These are phyloP conservation scores for Arthrobotrys sinensis DNA, from an alignment of 2,329 filamentous ascomycete species.

Conservation along the genomic window DNA sequence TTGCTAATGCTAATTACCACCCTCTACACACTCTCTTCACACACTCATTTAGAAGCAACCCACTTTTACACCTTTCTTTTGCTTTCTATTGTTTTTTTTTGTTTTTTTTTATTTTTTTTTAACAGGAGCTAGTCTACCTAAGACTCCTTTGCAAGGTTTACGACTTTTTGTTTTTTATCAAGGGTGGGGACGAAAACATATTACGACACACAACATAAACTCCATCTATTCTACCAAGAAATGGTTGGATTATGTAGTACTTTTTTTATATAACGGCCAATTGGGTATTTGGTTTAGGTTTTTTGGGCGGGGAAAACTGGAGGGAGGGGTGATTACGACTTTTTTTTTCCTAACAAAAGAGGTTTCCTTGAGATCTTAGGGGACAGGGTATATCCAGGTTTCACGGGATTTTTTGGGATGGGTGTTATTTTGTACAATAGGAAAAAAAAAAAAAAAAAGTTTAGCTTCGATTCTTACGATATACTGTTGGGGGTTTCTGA, in stretches of 20 bases:
- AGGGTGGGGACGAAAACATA: slow-evolving; percentile 37
- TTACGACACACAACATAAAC: slow-evolving; percentile 41
- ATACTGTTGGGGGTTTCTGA: too few relatives aligned
- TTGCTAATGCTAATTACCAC: slow-evolving; percentile 60
- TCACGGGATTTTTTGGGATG: slow-evolving; percentile 16
- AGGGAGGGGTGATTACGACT: not conserved
- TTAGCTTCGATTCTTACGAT: not conserved
- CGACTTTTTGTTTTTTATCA: slow-evolving; percentile 34
- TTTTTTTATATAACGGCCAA: slow-evolving; percentile 11
- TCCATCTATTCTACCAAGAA: slow-evolving; percentile 8
- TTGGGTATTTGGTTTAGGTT: slow-evolving; percentile 27
- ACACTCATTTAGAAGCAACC: slow-evolving; percentile 39
- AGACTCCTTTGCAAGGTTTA: slow-evolving; percentile 28
- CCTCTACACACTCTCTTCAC: slow-evolving; percentile 35
- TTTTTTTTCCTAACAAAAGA: slow-evolving; percentile 11
- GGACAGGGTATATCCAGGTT: slow-evolving; percentile 37
- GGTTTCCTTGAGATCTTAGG: slow-evolving; percentile 10
- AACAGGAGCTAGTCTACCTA: slow-evolving; percentile 23
- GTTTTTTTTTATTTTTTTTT: slow-evolving; percentile 30
- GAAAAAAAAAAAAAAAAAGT: not conserved
- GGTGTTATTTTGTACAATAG: slow-evolving; percentile 1
- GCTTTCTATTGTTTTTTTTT: slow-evolving; percentile 29
- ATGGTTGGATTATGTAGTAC: slow-evolving; percentile 3
- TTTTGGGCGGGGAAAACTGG: not conserved
- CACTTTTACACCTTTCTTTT: slow-evolving; percentile 31